Evolutionary conservation across 2,329 filamentous ascomycete genomes (phyloP).

Genomic region (Penicillium sp.): DNA sequence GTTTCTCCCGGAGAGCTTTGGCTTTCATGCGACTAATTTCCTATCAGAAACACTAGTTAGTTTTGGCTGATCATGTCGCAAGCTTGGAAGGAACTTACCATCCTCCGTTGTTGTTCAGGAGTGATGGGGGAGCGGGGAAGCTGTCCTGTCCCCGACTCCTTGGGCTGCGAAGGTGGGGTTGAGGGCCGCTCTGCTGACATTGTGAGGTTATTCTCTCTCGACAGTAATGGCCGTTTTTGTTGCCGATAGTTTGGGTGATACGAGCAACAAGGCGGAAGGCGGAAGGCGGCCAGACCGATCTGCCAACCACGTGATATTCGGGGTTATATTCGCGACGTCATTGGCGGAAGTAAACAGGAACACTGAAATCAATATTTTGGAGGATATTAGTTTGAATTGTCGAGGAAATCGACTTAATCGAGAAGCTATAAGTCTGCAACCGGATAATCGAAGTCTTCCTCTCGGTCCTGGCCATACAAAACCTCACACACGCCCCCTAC

Average conservation of each 20-base stretch:
- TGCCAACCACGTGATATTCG: background rate
- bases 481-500: constrained; percentile 94
- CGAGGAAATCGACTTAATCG: background rate
- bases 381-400: background rate
- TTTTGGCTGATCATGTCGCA: background rate
- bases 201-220: background rate
- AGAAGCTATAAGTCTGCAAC: constrained; percentile 9
- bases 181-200: constrained; percentile 18
- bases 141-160: constrained; percentile 36
- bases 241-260: background rate
- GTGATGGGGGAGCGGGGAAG: constrained; percentile 52
- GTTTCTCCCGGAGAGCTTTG: constrained; percentile 77
- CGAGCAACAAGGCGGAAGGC: background rate
- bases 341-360: constrained; percentile 1
- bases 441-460: constrained; percentile 28
- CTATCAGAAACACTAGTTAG: constrained; percentile 43
- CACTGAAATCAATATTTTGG: background rate
- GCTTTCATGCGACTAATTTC: constrained; percentile 85
- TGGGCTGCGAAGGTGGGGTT: constrained; percentile 42
- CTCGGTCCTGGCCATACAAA: constrained; percentile 68
- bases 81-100: constrained; percentile 40
- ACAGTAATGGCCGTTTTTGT: background rate
- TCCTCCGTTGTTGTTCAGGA: constrained; percentile 59
- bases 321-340: background rate
- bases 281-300: constrained; percentile 2